phyloP scores from a whole-genome alignment of 2,329 filamentous ascomycete species.

The Aspergillus sojae region DNA sequence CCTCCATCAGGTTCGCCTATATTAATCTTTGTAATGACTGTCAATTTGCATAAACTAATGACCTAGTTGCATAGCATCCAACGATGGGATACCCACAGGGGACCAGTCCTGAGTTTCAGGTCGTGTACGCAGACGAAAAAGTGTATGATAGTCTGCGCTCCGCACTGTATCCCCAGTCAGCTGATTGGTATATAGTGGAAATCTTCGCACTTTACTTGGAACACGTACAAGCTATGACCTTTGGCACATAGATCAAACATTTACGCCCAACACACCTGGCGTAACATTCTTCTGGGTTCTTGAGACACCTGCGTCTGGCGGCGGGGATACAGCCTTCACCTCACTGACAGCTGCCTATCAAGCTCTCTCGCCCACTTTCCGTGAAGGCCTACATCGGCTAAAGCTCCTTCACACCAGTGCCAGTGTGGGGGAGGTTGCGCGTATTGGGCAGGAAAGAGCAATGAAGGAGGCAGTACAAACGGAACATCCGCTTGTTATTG shows the following conservation, averaged over 20 bases:
- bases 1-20: slow-evolving; percentile 7
- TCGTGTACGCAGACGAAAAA: slow-evolving; percentile 15
- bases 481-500: slow-evolving; percentile 13
- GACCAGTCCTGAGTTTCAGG: slow-evolving; percentile 13
- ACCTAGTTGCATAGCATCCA: slow-evolving; percentile 4
- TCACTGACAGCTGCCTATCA: slow-evolving; percentile 13
- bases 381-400: slow-evolving; percentile 10
- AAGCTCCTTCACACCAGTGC: slow-evolving; percentile 15
- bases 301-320: slow-evolving; percentile 12
- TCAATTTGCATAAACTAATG: not conserved
- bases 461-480: slow-evolving; percentile 14
- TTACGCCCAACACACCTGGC: slow-evolving; percentile 15
- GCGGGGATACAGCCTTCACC: slow-evolving; percentile 13
- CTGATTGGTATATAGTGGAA: slow-evolving; percentile 4
- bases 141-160: slow-evolving; percentile 3
- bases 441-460: slow-evolving; percentile 13
- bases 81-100: slow-evolving; percentile 17
- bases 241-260: slow-evolving; percentile 16
- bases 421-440: slow-evolving; percentile 12
- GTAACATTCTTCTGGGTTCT: slow-evolving; percentile 15
- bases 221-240: slow-evolving; percentile 14
- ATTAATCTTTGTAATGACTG: not conserved
- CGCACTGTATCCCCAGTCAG: not conserved
- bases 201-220: slow-evolving; percentile 10
- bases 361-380: slow-evolving; percentile 13